Conservation (phyloP, 257 asterid genomes). For the Oldenlandia corymbosa region DNA sequence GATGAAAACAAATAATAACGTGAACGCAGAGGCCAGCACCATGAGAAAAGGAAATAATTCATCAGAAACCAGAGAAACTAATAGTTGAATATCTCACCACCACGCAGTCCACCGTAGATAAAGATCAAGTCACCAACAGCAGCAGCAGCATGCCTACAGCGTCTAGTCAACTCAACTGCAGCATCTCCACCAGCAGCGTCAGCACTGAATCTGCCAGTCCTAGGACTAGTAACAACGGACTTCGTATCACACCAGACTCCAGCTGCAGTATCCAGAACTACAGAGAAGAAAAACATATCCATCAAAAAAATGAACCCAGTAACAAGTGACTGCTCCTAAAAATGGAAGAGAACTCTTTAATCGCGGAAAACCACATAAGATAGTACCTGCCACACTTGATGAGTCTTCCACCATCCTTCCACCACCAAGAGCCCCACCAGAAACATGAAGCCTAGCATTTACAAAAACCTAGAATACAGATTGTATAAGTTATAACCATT, state of each 20-base stretch:
- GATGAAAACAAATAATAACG: not conserved
- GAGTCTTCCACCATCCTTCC: slow-evolving; percentile 99
- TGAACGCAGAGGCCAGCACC: not conserved
- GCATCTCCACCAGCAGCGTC: slow-evolving; percentile 99
- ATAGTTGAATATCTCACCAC: slow-evolving; percentile 53
- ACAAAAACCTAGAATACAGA: slow-evolving; percentile 71
- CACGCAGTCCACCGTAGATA: slow-evolving; percentile 97
- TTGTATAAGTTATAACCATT: slow-evolving; percentile 6
- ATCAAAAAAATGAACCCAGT: not conserved
- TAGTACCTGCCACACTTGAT: slow-evolving; percentile 91
- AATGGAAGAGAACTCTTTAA: not conserved
- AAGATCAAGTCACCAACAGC: slow-evolving; percentile 96
- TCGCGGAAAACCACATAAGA: not conserved
- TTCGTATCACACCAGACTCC: slow-evolving; percentile 99
- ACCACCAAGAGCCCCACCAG: slow-evolving; percentile 99
- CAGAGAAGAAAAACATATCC: slow-evolving; percentile 12
- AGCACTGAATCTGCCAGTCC: slow-evolving; percentile 95
- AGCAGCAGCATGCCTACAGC: slow-evolving; percentile 98
- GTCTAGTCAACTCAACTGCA: slow-evolving; percentile 92
- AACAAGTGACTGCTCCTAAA: not conserved
- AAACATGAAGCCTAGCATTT: slow-evolving; percentile 96
- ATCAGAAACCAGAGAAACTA: not conserved
- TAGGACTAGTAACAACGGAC: slow-evolving; percentile 91
- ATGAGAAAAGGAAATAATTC: not conserved
- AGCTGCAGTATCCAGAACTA: slow-evolving; percentile 98